Evolutionary conservation across 352 stramenopile species (phyloP).

Genomic region (Thalassiosira exigua): DNA sequence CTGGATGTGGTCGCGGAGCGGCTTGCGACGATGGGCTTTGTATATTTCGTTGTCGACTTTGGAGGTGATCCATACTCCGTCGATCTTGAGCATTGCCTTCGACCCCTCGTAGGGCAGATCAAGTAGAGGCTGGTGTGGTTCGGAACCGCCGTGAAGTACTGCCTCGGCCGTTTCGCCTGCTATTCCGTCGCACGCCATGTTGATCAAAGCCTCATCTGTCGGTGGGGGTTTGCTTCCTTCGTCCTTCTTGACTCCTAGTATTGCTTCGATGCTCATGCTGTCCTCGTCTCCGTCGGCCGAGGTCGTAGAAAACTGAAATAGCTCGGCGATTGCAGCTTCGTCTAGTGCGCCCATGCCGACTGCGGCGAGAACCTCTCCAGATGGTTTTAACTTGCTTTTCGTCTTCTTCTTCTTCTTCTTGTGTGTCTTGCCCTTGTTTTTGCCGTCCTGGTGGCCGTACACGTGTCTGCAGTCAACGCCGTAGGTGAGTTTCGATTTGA

Average conservation of each 20-base stretch:
- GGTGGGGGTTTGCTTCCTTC: too few relatives aligned
- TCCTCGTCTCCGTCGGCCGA: too few relatives aligned
- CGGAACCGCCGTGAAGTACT: not conserved
- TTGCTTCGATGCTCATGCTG: not conserved
- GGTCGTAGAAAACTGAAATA: too few relatives aligned
- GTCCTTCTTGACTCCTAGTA: not conserved
- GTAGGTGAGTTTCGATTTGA: not conserved
- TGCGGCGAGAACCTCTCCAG: not conserved
- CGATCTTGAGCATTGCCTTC: slow-evolving; percentile 12
- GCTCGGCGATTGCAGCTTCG: too few relatives aligned
- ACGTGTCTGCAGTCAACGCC: not conserved
- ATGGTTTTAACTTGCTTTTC: not conserved
- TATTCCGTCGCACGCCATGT: too few relatives aligned
- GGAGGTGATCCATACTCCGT: slow-evolving; percentile 13
- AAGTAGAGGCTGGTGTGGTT: not conserved
- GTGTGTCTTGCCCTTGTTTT: not conserved
- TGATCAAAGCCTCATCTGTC: too few relatives aligned
- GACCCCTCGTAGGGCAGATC: slow-evolving; percentile 6
- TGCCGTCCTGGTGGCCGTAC: slow-evolving; percentile 14
- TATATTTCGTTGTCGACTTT: not conserved
- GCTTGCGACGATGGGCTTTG: too few relatives aligned
- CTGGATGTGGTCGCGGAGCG: too few relatives aligned
- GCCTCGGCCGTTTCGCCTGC: not conserved
- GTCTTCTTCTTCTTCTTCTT: not conserved
- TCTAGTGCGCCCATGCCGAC: too few relatives aligned